Base-by-base conservation (phyloP, 495 filamentous ascomycete genomes). In the Penicillium chermesinum region DNA sequence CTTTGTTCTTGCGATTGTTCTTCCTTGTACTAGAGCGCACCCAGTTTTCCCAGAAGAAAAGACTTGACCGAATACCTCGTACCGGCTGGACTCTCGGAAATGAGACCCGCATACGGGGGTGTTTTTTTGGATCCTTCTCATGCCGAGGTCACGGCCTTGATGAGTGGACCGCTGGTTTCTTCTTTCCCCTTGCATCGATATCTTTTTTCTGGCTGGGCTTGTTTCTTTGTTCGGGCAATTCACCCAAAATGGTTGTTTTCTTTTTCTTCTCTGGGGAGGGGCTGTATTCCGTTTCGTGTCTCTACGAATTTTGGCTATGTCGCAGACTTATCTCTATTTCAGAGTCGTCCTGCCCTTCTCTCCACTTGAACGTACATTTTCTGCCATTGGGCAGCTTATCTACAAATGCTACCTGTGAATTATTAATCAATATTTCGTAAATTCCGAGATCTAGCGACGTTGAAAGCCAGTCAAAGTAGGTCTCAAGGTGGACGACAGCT, bases 1-100 rank as follows among this genome's bases (percentile, higher is more conserved):
- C 10, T 30, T 30, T 30, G 4, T 30, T 30, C 25, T 30, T 30
- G 25, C 55, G 56, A 60, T 59, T 34, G n/a, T 40, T 51, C 49
- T 54, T 17, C 20, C 50, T 61, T 64, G 63, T 65, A 56, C 58
- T 71, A 67, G 65, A 69, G 55, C 57, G 62, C 53, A 51, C 57
- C 38, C 25, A 45, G 44, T 51, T 48, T 42, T 43, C 25, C 44
- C 21, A 46, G 14, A 18, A 4, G 35, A 16, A 38, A 41, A 38
- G 44, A 36, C 22, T 35, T 19, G 45, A 43, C 38, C 21, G 39
- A 22, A 15, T 35, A 7, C 18, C 18, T 33, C 12, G 3, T 25
- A 35, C 44, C 34, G 34, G 10, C 18, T 46, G 33, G 34, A 33
- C 20, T 38, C 34, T 27, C 22, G 44, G 19, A 46, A 46, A 16